Conservation (phyloP, 2,329 filamentous ascomycete species). For the Cytospora leucostoma region DNA sequence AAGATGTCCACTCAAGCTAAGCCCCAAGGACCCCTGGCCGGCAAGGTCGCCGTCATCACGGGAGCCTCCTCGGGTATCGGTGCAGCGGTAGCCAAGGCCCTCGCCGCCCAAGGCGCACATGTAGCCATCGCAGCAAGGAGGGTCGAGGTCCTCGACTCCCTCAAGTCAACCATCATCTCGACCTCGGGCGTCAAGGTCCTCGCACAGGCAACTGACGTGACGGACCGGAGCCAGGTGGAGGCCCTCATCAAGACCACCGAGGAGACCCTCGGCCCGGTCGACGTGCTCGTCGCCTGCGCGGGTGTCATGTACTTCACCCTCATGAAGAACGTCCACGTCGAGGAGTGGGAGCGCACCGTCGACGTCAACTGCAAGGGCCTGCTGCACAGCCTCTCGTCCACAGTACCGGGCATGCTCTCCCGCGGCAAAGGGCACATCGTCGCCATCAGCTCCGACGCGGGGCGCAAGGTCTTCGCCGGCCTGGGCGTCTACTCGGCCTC, state of each 20-base stretch:
- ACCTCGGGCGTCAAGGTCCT: constrained; percentile 62
- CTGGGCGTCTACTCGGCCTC: constrained; percentile 79
- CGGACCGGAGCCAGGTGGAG: constrained; percentile 65
- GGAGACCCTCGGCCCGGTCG: constrained; percentile 68
- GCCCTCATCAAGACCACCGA: constrained; percentile 61
- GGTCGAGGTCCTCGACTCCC: constrained; percentile 64
- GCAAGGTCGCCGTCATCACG: constrained; percentile 73
- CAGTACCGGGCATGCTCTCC: constrained; percentile 70
- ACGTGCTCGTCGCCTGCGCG: constrained; percentile 78
- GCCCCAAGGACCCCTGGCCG: constrained; percentile 61
- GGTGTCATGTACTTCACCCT: constrained; percentile 89
- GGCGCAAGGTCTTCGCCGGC: constrained; percentile 79
- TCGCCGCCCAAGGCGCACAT: constrained; percentile 71
- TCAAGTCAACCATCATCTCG: constrained; percentile 52
- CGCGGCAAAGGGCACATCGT: constrained; percentile 73
- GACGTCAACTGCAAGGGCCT: constrained; percentile 87
- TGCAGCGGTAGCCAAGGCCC: constrained; percentile 68
- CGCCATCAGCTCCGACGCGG: constrained; percentile 80
- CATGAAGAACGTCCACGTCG: constrained; percentile 74
- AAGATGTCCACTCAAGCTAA: constrained; percentile 34
- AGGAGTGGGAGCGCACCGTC: constrained; percentile 80
- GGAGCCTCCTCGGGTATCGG: constrained; percentile 81
- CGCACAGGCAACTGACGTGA: constrained; percentile 72
- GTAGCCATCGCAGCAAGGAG: constrained; percentile 73
- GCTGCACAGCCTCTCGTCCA: constrained; percentile 69